Base-by-base conservation (phyloP, 176 grass and related monocot genomes). In the Eremochloa ophiuroides region DNA sequence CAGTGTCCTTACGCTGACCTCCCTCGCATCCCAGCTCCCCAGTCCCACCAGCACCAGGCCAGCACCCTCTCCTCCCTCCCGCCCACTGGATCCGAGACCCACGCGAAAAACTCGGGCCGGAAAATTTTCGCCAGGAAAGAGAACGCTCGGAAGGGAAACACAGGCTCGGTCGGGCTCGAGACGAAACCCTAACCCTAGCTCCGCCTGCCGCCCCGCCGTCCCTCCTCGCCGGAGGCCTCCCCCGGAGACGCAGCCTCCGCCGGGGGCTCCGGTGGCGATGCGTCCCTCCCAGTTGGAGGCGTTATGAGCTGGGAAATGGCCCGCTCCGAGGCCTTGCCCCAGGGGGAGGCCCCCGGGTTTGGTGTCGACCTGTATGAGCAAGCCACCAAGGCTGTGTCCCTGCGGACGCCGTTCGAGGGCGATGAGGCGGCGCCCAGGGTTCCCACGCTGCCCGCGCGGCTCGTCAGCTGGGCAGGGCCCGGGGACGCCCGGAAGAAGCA, bases 171-270 rank as follows among this genome's bases (percentile, higher is more conserved):
- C 82, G 33, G 40, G 70, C 75, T 88, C 67, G 80, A 56, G 60
- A 82, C 90, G 85, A 93, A 98, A 98, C 93, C 93, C 93, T 95
- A 95, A 91, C 97, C 91, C 96, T 91, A 99, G 82, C 75, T 66
- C 71, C 73, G 69, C 13, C 61, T 27, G 29, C 22, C 9, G 78
- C 73, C 14, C 74, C 20, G 51, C 20, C 51, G 51, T 56, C 51
- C 22, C 51, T 25, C 84, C 37, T 62, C 46, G 85, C 66, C 82
- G 82, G 85, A 88, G 72, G 77, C 37, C 80, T 56, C 30, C 72
- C 42, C 68, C 74, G 25, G 28, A 35, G 56, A 33, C 18, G 29
- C 27, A 29, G 76, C 31, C 13, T 47, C 46, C 81, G 9, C 62
- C 28, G 84, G 25, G 82, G 88, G 48, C 93, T 53, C 38, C 76